Conservation (phyloP, 1,284 basidiomycete genomes). For the Schizophyllum commune region DNA sequence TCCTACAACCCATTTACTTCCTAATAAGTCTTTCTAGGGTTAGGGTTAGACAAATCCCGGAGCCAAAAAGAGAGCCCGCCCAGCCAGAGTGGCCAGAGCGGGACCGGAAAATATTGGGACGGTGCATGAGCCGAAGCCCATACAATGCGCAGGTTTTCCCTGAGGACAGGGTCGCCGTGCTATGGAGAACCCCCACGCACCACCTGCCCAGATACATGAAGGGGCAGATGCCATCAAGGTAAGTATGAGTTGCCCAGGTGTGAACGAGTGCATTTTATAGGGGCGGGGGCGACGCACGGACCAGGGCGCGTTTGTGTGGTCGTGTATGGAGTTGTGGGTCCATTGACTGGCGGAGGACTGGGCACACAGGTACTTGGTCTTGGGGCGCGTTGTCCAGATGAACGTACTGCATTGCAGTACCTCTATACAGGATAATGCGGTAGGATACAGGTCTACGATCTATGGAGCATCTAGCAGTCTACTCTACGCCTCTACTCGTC, state of each 20-base stretch:
- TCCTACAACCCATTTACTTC: not conserved
- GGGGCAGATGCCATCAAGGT: constrained; percentile 34
- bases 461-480: not conserved
- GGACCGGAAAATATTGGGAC: constrained; percentile 62
- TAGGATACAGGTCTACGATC: not conserved
- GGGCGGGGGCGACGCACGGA: not conserved
- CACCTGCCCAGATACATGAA: constrained; percentile 36
- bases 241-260: constrained; percentile 26
- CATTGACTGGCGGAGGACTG: no score
- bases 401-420: not conserved
- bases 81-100: constrained; percentile 13
- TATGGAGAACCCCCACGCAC: constrained; percentile 45
- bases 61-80: constrained; percentile 10
- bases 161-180: constrained; percentile 65
- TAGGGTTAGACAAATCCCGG: not conserved
- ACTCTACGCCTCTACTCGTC: not conserved
- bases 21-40: not conserved
- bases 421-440: not conserved
- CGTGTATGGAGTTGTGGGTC: not conserved
- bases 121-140: constrained; percentile 60
- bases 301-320: not conserved
- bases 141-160: constrained; percentile 48
- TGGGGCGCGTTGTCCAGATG: no score
- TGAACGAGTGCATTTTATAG: not conserved
- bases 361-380: no score